phyloP scores from a whole-genome alignment of 805 yeast genomes.

The Cyberlindnera maritima region DNA sequence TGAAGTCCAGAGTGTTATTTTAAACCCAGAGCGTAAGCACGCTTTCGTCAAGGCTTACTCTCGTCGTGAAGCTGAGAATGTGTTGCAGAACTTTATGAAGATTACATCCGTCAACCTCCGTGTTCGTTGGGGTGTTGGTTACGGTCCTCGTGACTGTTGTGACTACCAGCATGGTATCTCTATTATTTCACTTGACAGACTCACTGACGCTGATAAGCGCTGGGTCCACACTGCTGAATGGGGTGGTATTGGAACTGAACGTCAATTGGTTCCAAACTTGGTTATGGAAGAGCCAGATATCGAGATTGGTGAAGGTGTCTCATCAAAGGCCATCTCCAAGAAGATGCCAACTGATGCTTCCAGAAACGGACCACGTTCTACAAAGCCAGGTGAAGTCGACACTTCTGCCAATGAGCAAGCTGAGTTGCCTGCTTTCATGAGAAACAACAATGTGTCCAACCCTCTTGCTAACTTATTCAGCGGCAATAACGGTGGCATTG shows the following conservation, averaged over 20 bases:
- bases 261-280: constrained; percentile 71
- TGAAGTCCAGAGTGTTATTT: constrained; percentile 85
- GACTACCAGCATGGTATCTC: constrained; percentile 90
- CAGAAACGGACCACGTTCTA: constrained; percentile 81
- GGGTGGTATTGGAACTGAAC: constrained; percentile 92
- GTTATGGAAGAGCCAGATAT: constrained; percentile 97
- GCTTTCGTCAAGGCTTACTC: constrained; percentile 95
- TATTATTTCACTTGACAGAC: constrained; percentile 78
- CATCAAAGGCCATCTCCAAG: constrained; percentile 86
- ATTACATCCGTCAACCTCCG: constrained; percentile 56
- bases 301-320: constrained; percentile 91
- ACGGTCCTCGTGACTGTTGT: constrained; percentile 97
- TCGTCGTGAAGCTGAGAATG: constrained; percentile 85
- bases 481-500: constrained; percentile 10
- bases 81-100: constrained; percentile 67
- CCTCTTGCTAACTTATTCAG: constrained; percentile 49
- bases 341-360: constrained; percentile 91
- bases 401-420: constrained; percentile 27
- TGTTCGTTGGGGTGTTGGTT: constrained; percentile 98
- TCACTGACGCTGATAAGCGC: constrained; percentile 90
- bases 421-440: constrained; percentile 30
- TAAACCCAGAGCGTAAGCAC: constrained; percentile 87
- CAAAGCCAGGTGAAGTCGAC: constrained; percentile 54
- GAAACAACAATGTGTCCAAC: constrained; percentile 37
- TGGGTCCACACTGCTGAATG: constrained; percentile 91